A percentile compares a stretch with the other conserved stretches of the same genome.
Conservation (phyloP, 2,329 filamentous ascomycete genomes). For the Venturia nashicola region DNA sequence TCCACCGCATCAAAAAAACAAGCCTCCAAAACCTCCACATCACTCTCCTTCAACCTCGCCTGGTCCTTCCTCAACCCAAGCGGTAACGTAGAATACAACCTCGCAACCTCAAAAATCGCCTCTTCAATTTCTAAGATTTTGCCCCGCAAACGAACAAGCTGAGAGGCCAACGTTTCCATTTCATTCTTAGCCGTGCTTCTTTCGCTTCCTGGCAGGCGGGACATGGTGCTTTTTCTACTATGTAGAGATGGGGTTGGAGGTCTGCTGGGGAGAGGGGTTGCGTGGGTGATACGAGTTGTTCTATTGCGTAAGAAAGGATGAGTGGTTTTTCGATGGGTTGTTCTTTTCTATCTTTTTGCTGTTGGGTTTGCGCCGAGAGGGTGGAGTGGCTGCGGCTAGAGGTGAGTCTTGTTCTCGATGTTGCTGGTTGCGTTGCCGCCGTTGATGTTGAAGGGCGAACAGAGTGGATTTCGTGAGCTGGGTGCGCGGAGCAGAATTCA, state of each 20-base stretch:
- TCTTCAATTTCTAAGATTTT: background rate
- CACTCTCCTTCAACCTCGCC: no score
- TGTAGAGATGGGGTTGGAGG: background rate
- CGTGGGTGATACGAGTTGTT: background rate
- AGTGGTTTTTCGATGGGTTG: background rate
- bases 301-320: background rate
- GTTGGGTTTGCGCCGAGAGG: background rate
- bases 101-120: background rate
- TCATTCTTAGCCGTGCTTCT: background rate
- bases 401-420: background rate
- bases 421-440: background rate
- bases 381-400: background rate
- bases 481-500: background rate
- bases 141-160: background rate
- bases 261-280: background rate
- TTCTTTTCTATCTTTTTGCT: background rate
- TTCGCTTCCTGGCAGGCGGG: background rate
- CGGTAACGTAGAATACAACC: background rate
- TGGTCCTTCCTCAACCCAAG: background rate
- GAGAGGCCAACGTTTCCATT: background rate
- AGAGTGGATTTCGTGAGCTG: background rate
- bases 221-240: background rate
- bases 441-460: background rate
- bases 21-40: background rate
- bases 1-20: background rate